These are phyloP conservation scores for Trichoderma sp. DNA, from an alignment of 2,329 filamentous ascomycete genomes.

Conservation along the genomic window DNA sequence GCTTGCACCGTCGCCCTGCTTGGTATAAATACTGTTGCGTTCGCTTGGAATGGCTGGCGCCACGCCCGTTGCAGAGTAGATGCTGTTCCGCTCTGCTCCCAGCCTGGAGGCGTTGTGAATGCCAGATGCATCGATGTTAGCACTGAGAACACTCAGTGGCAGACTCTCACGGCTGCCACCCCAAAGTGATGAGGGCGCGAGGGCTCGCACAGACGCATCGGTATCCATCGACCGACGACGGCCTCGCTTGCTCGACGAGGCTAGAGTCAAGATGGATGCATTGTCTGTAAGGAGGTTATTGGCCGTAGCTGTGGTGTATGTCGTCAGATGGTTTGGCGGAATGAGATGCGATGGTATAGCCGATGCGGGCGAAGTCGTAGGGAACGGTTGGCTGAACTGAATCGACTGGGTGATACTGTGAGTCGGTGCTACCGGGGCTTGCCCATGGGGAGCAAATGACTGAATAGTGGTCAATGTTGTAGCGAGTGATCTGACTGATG, in stretches of 20 bases:
- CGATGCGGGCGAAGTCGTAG: slow-evolving; percentile 64
- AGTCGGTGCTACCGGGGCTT: slow-evolving; percentile 37
- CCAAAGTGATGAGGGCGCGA: slow-evolving; percentile 81
- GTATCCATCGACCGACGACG: slow-evolving; percentile 81
- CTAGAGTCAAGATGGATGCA: slow-evolving; percentile 81
- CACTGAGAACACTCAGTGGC: slow-evolving; percentile 75
- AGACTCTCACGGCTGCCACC: slow-evolving; percentile 79
- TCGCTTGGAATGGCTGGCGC: slow-evolving; percentile 70
- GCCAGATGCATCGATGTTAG: slow-evolving; percentile 60
- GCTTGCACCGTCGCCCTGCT: slow-evolving; percentile 71
- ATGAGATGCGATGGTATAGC: slow-evolving; percentile 72
- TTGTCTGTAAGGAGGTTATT: slow-evolving; percentile 83
- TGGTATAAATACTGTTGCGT: slow-evolving; percentile 78
- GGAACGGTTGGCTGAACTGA: slow-evolving; percentile 67
- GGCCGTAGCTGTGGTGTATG: slow-evolving; percentile 75
- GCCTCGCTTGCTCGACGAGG: slow-evolving; percentile 77
- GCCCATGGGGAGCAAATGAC: slow-evolving; percentile 49
- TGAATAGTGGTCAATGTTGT: slow-evolving; percentile 87
- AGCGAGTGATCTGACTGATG: slow-evolving; percentile 76
- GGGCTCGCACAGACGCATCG: slow-evolving; percentile 78
- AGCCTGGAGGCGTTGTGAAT: slow-evolving; percentile 50
- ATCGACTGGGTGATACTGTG: slow-evolving; percentile 53
- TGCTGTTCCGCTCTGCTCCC: slow-evolving; percentile 68
- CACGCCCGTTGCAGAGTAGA: slow-evolving; percentile 76
- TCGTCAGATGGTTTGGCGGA: slow-evolving; percentile 62